Conservation (phyloP, 352 stramenopile species). For the Pythium aphanidermatum region DNA sequence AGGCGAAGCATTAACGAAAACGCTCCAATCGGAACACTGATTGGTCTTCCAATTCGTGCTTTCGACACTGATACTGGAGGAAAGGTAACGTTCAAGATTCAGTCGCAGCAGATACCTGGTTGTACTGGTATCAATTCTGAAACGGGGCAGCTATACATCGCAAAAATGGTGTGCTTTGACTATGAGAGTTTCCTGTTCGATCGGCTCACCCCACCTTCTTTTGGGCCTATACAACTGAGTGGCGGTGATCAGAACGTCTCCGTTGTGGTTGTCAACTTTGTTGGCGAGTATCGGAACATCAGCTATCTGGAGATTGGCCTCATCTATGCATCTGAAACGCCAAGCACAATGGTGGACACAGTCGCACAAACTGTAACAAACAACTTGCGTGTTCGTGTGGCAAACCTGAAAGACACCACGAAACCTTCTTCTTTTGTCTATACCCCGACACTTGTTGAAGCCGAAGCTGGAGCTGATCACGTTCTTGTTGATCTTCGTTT, state of each 20-base stretch:
- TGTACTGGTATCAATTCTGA: conserved; percentile 30
- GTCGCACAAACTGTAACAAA: not conserved
- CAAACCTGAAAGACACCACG: no score
- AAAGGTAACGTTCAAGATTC: conserved; percentile 22
- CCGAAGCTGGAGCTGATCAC: not conserved
- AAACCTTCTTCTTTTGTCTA: no score
- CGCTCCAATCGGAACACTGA: conserved; percentile 11
- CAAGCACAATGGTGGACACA: not conserved
- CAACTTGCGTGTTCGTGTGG: conserved; percentile 2
- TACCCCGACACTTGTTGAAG: not conserved
- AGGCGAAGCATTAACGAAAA: conserved; percentile 31
- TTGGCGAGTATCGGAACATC: conserved; percentile 5
- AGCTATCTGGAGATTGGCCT: conserved; percentile 13
- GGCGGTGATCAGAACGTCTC: not conserved
- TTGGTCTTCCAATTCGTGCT: conserved; percentile 6
- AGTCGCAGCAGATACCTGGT: conserved; percentile 24
- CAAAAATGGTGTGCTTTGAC: conserved; percentile 35
- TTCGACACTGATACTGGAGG: conserved; percentile 5
- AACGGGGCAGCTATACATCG: conserved; percentile 37
- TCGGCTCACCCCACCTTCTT: not conserved
- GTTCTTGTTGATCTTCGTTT: not conserved
- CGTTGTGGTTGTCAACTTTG: conserved; percentile 8
- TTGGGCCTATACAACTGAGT: not conserved
- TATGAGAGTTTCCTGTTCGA: conserved; percentile 38
- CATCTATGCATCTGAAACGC: not conserved